These are phyloP conservation scores for Solanum tacnaense DNA, from an alignment of 257 asterid species.

Conservation along the genomic window DNA sequence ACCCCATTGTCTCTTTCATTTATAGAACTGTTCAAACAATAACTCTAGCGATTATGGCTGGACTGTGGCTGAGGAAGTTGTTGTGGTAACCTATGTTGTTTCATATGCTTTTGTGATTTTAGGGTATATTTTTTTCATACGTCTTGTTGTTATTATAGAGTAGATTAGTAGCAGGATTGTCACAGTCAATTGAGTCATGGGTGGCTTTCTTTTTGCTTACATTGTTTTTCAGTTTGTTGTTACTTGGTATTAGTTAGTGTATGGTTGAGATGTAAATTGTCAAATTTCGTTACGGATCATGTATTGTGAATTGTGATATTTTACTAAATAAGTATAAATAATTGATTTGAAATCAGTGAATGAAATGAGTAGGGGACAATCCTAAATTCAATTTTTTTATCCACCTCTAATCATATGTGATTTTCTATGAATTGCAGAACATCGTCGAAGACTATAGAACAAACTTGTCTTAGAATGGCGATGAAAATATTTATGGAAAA, in stretches of 20 bases:
- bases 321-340: too few relatives aligned
- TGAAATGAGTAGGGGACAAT: too few relatives aligned
- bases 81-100: slow-evolving; percentile 10
- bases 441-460: neutral
- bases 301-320: too few relatives aligned
- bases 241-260: too few relatives aligned
- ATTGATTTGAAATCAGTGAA: too few relatives aligned
- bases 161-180: neutral
- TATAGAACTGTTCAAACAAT: slow-evolving; percentile 52
- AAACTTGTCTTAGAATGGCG: neutral
- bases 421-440: neutral
- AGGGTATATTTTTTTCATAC: neutral
- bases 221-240: neutral
- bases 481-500: neutral
- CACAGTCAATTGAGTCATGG: neutral
- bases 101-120: neutral
- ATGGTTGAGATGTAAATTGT: neutral
- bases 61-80: slow-evolving; percentile 63
- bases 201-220: neutral
- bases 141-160: neutral
- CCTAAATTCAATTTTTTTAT: too few relatives aligned
- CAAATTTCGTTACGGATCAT: neutral
- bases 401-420: too few relatives aligned
- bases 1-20: neutral
- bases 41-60: slow-evolving; percentile 32